These are phyloP conservation scores for Powellomyces hirtus DNA, from an alignment of 192 early-diverging fungal species.

Conservation along the genomic window DNA sequence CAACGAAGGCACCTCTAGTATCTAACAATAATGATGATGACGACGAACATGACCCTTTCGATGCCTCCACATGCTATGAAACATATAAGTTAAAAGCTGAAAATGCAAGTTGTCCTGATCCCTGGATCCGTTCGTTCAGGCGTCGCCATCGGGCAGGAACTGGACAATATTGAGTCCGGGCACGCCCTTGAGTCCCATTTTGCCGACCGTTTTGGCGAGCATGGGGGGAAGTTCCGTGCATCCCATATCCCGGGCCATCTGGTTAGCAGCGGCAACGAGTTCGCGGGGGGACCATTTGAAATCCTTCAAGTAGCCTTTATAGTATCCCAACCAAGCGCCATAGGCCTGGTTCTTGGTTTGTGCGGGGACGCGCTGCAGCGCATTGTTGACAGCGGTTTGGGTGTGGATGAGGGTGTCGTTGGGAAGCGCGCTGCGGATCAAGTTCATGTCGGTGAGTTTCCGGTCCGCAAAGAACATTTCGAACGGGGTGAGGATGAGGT, in stretches of 20 bases:
- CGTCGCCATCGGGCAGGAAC: background rate
- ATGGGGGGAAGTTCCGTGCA: conserved; percentile 22
- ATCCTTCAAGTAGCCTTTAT: conserved; percentile 17
- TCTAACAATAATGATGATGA: too few species aligned
- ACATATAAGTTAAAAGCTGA: too few species aligned
- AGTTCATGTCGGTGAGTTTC: background rate
- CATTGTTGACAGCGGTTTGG: background rate
- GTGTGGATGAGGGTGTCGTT: background rate
- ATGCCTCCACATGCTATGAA: too few species aligned
- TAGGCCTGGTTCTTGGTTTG: conserved; percentile 21
- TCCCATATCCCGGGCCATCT: conserved; percentile 13
- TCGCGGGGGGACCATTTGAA: conserved; percentile 7
- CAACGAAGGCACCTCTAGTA: too few species aligned
- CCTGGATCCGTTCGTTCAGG: background rate
- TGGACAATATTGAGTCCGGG: conserved; percentile 21
- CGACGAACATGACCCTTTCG: too few species aligned
- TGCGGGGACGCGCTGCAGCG: background rate
- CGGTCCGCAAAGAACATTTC: conserved; percentile 68
- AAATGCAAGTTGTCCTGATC: too few species aligned
- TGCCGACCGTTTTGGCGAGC: conserved; percentile 29
- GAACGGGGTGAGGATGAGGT: conserved; percentile 69
- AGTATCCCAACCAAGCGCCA: conserved; percentile 27
- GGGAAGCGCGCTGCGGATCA: background rate
- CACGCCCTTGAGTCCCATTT: conserved; percentile 43
- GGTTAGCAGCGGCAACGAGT: conserved; percentile 24